phyloP scores from a whole-genome alignment of 805 yeast species.

The Pichia gijzeniarum region DNA sequence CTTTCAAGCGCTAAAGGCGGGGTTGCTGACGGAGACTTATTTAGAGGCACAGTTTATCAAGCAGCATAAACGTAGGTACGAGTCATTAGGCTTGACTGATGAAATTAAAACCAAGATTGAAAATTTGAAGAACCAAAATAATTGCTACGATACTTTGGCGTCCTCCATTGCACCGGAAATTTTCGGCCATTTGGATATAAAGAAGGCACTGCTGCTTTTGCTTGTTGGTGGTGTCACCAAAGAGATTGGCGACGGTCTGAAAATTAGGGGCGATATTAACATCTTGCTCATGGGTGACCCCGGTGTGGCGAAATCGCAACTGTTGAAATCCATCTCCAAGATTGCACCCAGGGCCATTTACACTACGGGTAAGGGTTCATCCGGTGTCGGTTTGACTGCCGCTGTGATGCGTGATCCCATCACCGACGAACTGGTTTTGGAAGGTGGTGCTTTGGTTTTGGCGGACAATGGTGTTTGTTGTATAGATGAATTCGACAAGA shows the following conservation, averaged over 20 bases:
- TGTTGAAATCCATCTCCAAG: conserved; percentile 82
- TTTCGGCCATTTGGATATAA: conserved; percentile 88
- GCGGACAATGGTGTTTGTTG: conserved; percentile 98
- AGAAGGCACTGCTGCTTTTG: conserved; percentile 78
- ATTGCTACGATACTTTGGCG: conserved; percentile 74
- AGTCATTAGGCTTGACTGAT: conserved; percentile 49
- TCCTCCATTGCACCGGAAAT: conserved; percentile 96
- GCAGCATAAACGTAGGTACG: conserved; percentile 88
- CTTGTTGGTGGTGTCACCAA: conserved; percentile 95
- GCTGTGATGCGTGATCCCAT: conserved; percentile 98
- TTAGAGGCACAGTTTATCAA: conserved; percentile 78
- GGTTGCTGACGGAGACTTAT: conserved; percentile 88
- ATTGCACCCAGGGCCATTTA: conserved; percentile 96
- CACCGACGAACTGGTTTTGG: conserved; percentile 97
- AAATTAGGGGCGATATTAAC: conserved; percentile 95
- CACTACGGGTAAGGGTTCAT: conserved; percentile 97
- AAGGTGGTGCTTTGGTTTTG: conserved; percentile 95
- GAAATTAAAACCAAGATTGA: conserved; percentile 52
- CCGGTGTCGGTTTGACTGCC: conserved; percentile 98
- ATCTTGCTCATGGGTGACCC: conserved; percentile 98
- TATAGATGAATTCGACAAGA: conserved; percentile 97
- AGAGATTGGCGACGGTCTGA: conserved; percentile 92
- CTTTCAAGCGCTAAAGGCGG: conserved; percentile 86
- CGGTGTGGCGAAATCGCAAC: conserved; percentile 97
- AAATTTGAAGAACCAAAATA: conserved; percentile 51